Evolutionary conservation across 2,329 filamentous ascomycete genomes (phyloP), one percentile per base, ranked within the genome.

Genomic region (Penicillium sp.): DNA sequence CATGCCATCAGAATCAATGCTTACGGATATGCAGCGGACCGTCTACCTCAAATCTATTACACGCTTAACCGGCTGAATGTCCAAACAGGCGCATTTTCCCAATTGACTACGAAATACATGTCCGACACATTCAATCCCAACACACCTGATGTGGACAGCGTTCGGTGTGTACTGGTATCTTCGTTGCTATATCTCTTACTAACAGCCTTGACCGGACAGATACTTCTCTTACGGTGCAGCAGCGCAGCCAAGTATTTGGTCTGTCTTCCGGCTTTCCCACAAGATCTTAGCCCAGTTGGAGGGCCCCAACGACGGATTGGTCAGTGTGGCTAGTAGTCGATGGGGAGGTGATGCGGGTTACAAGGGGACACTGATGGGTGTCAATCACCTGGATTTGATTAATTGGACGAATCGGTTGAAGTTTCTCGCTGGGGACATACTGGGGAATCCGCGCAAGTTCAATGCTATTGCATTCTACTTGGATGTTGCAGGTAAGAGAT

Each of bases 151-250:
- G 59, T 75, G 2, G 70, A 76, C 8, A 70, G 74, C 18, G 74
- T 82, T 16, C 70, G 69, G 66, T 77, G 54, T 28, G 67, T 62
- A 18, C 38, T 18, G 4, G 9, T 27, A 4, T 20, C 8, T 10
- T 27, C 10, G 16, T 24, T 27, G 3, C 13, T 36, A 22, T 9
- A 24, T 16, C 18, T 23, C 8, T n/a, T 10, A 14, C n/a, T 26
- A 23, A 22, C 23, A 31, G 20, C 16, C 10, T 28, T 32, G 34
- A 20, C 4, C 20, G 6, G 24, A 45, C 23, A 74, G 71, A 36
- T 84, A 84, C 57, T 83, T 79, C 60, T 81, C 77, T n/a, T 84
- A 84, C 56, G 81, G 81, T 2, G 81, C 81, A 24, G 71, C 70
- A 7, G 69, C 81, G 31, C 70, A 78, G 44, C 80, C 80, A 6